Evolutionary conservation across 495 filamentous ascomycete genomes (phyloP), one percentile per base, ranked within the genome.

Genomic region (Trichodelitschia bisporula): DNA sequence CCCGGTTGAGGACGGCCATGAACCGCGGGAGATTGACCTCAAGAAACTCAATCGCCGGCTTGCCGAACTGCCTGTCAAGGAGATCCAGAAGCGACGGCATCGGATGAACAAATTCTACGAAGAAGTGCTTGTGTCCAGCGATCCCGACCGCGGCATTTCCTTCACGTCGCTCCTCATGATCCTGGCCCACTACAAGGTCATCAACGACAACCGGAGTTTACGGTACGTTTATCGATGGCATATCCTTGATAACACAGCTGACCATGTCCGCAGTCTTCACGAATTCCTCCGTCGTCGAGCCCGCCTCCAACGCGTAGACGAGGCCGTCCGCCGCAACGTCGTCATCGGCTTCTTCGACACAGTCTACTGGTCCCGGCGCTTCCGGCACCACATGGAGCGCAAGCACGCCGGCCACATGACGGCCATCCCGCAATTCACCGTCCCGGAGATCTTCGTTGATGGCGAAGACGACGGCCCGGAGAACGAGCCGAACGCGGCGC

Each of bases 151-250:
- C 28, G 86, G 86, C 15, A 82, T 99, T 30, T 73, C 75, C 4
- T 99, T 99, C 51, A 90, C 79, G 13, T 67, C 73, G 4, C 74
- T 90, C n/a, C 55, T 99, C 28, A 83, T 99, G 77, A 90, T 90
- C 33, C 61, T 99, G 12, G 84, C 89, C 11, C 89, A 99, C 52
- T 86, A 95, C 59, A 99, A 99, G 37, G 79, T 99, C 44, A 99
- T 99, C 45, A 90, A 69, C 37, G 86, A 99, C 56, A 93, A 69
- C 57, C 93, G 93, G 58, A 86, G 78, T 52, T 51, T 99, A 40
- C 67, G 68, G 70, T 72, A 62, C 42, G 52, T 37, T n/a, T n/a
- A n/a, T n/a, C n/a, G n/a, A n/a, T n/a, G n/a, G n/a, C n/a, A n/a
- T n/a, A n/a, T n/a, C n/a, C n/a, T n/a, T n/a, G n/a, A n/a, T n/a